Base-by-base conservation (phyloP, 2,329 filamentous ascomycete genomes). In the Trichophyton simii region DNA sequence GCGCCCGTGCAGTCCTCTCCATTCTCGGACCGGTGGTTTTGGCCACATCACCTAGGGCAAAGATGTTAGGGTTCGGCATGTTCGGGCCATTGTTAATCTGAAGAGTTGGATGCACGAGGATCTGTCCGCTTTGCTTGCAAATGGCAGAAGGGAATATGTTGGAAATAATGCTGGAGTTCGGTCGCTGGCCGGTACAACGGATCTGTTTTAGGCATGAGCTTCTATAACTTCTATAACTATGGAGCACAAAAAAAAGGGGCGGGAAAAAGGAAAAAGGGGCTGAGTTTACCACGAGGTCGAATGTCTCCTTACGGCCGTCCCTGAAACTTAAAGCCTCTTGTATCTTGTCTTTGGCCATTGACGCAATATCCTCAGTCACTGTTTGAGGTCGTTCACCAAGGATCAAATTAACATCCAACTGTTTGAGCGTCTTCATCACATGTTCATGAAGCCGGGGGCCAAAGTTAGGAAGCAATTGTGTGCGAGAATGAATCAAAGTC, bases 1-100 rank as follows among this genome's bases (percentile, higher is more conserved):
- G 84, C 8, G 75, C 73, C 46, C 75, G 74, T 0, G 80, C 82
- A 0, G 82, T 78, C 7, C 83, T 76, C 0, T 79, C 82, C 67
- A 84, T 85, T 44, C 74, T 71, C 0, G 74, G 74, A 0, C 77
- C 76, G 11, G 20, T 18, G 0, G 78, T 79, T 25, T 82, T 81
- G 3, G 83, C 79, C 3, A 88, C 82, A 64, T 87, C 85, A 15
- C 85, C 85, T 13, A 83, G 79, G 0, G 80, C 81, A 66, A 84
- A 87, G 1, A 87, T 75, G 1, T 77, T 74, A 6, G 79, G 73
- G 0, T 64, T 62, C 1, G 75, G 70, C 20, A 8, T 34, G 2
- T 18, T 28, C 6, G 42, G 4, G 9, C 28, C 55, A 20, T 46
- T 36, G 36, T 58, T 25, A 15, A 87, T 73, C 64, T 87, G 84